Conservation (phyloP, 352 stramenopile genomes). For the Blastocystis sp. region DNA sequence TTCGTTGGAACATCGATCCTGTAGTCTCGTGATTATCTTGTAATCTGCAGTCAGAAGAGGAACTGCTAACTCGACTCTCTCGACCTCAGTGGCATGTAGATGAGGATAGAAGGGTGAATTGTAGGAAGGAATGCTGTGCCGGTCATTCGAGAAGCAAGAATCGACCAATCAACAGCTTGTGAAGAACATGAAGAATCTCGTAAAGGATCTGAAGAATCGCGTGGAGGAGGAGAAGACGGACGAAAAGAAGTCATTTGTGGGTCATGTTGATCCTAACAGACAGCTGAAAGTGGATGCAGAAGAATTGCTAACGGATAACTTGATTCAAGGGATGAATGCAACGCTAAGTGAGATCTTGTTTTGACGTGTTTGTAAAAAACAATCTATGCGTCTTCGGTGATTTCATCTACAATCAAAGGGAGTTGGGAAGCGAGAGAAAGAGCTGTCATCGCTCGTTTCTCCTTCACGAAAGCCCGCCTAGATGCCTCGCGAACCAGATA, state of each 20-base stretch:
- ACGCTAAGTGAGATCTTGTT: constrained; percentile 52
- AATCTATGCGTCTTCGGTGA: neutral
- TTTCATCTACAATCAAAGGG: neutral
- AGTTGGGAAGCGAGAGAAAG: neutral
- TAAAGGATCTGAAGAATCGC: constrained; percentile 18
- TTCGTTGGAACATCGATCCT: constrained; percentile 48
- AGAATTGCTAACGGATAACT: constrained; percentile 18
- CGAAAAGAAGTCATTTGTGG: neutral
- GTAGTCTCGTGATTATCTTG: neutral
- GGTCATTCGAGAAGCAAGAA: neutral
- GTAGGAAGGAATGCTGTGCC: constrained; percentile 39
- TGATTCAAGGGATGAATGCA: constrained; percentile 40
- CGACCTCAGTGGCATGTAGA: constrained; percentile 30
- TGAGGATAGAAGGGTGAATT: neutral
- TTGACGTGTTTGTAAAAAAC: neutral
- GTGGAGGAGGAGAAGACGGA: constrained; percentile 11
- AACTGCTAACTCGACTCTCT: constrained; percentile 11
- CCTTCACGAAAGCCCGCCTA: neutral
- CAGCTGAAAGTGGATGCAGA: constrained; percentile 39
- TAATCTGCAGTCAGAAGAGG: constrained; percentile 20
- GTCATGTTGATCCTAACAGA: neutral
- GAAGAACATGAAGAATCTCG: neutral
- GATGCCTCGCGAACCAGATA: neutral
- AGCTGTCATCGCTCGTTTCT: constrained; percentile 3
- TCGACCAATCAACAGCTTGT: neutral